Percentiles rank a stretch among this genome's conserved stretches.
phyloP scores from a whole-genome alignment of 2,329 filamentous ascomycete species.

The Alternaria viburni region DNA sequence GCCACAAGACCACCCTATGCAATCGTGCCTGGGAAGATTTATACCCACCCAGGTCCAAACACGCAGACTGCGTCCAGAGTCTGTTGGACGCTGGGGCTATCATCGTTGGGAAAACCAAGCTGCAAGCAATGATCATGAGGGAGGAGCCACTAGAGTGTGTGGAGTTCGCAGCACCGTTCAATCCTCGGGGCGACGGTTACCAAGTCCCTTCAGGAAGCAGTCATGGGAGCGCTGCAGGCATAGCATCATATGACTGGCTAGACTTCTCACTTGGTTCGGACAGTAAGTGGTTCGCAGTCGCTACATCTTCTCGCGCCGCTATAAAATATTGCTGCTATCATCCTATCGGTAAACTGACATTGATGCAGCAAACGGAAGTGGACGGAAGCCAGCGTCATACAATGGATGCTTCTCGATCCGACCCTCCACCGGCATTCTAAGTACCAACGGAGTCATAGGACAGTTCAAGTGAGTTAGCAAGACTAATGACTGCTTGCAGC shows the following conservation, averaged over 20 bases:
- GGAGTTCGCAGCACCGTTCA: conserved; percentile 22
- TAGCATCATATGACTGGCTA: conserved; percentile 17
- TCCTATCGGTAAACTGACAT: too few relatives aligned
- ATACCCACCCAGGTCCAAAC: conserved; percentile 2
- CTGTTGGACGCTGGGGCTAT: conserved; percentile 26
- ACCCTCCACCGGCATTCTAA: too few relatives aligned
- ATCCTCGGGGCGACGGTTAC: conserved; percentile 35
- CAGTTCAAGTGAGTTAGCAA: too few relatives aligned
- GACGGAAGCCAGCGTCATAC: too few relatives aligned
- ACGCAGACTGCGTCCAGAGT: neutral
- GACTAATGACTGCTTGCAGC: too few relatives aligned
- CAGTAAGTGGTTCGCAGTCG: neutral
- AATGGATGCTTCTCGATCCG: too few relatives aligned
- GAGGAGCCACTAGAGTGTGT: conserved; percentile 7
- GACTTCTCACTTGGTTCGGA: conserved; percentile 44
- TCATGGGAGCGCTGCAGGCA: conserved; percentile 3
- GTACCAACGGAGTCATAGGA: too few relatives aligned
- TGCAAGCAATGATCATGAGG: conserved; percentile 51
- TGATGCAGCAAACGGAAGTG: too few relatives aligned
- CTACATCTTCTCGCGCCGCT: too few relatives aligned
- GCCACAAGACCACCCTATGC: conserved; percentile 7
- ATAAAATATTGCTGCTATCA: too few relatives aligned
- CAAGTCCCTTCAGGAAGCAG: conserved; percentile 13
- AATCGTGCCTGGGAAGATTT: conserved; percentile 11
- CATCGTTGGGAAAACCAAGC: conserved; percentile 60